A percentile compares a stretch with the other conserved stretches of the same genome.
Evolutionary conservation across 208 protist genomes (phyloP).

Genomic region (Herpetomonas samuelpessoai): DNA sequence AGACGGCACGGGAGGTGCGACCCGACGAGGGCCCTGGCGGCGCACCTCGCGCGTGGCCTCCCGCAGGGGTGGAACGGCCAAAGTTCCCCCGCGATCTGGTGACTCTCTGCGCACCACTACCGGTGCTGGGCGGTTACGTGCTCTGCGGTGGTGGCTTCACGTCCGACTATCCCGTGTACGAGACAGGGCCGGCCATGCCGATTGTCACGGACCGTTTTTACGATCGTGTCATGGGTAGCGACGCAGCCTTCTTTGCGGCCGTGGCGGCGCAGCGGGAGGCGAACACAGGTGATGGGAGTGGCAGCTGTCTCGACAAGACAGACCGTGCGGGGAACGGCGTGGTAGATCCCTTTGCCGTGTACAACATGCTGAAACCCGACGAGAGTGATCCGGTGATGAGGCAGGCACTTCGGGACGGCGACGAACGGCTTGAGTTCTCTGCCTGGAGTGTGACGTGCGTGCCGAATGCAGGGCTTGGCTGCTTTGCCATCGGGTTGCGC

Average conservation of each 20-base stretch:
- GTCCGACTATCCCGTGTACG: conserved; percentile 51
- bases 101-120: conserved; percentile 24
- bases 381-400: not conserved
- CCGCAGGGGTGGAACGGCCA: conserved; percentile 3
- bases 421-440: conserved; percentile 19
- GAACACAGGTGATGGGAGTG: not conserved
- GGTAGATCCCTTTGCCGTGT: not conserved
- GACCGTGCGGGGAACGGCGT: not conserved
- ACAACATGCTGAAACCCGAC: not conserved
- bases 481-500: conserved; percentile 47
- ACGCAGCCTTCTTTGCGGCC: conserved; percentile 13
- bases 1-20: conserved; percentile 9
- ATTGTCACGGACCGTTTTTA: conserved; percentile 21
- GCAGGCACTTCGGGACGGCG: not conserved
- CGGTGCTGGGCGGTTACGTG: conserved; percentile 38
- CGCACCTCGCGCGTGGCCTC: conserved; percentile 1
- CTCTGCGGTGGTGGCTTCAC: conserved; percentile 52
- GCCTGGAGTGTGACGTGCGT: conserved; percentile 50
- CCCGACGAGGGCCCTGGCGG: conserved; percentile 10
- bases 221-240: conserved; percentile 13
- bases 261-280: conserved; percentile 2
- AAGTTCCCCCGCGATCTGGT: conserved; percentile 17
- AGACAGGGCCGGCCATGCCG: conserved; percentile 24
- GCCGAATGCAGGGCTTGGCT: conserved; percentile 35
- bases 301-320: no score